Conservation (phyloP, 495 filamentous ascomycete species). For the Jackrogersella multiformis region DNA sequence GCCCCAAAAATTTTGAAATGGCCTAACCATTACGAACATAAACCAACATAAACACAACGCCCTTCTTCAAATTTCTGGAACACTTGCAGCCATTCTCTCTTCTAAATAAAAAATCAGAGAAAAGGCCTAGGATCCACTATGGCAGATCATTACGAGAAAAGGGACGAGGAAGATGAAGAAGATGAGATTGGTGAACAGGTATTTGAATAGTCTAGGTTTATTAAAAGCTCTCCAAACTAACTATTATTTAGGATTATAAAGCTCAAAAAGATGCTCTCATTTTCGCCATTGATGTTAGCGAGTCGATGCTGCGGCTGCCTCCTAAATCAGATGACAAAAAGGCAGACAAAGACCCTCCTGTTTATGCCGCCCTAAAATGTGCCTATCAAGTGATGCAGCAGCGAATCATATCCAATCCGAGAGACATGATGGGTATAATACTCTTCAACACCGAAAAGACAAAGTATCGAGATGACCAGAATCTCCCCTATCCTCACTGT, state of each 20-base stretch:
- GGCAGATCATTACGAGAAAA: slow-evolving; percentile 58
- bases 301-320: slow-evolving; percentile 83
- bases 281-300: slow-evolving; percentile 93
- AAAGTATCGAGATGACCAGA: slow-evolving; percentile 77
- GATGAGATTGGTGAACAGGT: slow-evolving; percentile 69
- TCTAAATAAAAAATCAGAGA: background rate
- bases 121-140: slow-evolving; percentile 37
- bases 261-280: slow-evolving; percentile 94
- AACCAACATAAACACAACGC: background rate
- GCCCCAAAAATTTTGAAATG: background rate
- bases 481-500: slow-evolving; percentile 84
- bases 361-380: slow-evolving; percentile 88
- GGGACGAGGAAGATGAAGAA: slow-evolving; percentile 73
- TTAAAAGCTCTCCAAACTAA: slow-evolving; percentile 11
- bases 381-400: slow-evolving; percentile 97
- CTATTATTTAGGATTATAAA: slow-evolving; percentile 78
- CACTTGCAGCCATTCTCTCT: background rate
- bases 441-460: slow-evolving; percentile 90
- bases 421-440: slow-evolving; percentile 97
- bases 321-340: slow-evolving; percentile 74
- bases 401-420: slow-evolving; percentile 94
- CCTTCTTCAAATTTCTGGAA: background rate
- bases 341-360: slow-evolving; percentile 72
- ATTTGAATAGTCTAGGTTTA: slow-evolving; percentile 37
- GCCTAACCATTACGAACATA: background rate